Evolutionary conservation across 139 green algal genomes (phyloP).

Genomic region (Chlorella sp.): DNA sequence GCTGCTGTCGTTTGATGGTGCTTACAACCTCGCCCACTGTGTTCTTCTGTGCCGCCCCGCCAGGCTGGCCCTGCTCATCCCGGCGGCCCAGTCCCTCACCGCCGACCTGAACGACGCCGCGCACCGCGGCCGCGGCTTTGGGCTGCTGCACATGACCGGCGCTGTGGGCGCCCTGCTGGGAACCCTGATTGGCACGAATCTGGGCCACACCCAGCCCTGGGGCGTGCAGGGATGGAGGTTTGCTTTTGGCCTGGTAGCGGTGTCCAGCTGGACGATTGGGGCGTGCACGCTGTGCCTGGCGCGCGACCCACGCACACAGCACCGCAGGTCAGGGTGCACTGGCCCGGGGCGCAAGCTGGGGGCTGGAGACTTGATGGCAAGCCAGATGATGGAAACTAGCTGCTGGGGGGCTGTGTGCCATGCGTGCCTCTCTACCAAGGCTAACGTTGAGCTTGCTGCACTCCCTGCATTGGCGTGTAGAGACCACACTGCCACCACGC

Average conservation of each 20-base stretch:
- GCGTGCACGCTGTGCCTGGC: conserved; percentile 7
- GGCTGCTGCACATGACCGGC: conserved; percentile 64
- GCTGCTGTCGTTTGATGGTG: too few species aligned
- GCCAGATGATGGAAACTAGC: too few species aligned
- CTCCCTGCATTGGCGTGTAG: neutral
- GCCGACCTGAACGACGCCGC: conserved; percentile 65
- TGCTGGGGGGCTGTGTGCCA: too few species aligned
- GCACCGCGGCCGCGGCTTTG: conserved; percentile 68
- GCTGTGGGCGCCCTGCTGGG: conserved; percentile 60
- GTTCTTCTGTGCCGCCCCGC: too few species aligned
- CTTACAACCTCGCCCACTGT: too few species aligned
- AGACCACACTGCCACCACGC: neutral
- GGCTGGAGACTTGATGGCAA: too few species aligned
- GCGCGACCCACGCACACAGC: conserved; percentile 15
- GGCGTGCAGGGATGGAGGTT: conserved; percentile 65
- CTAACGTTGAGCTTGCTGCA: too few species aligned
- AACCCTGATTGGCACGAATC: conserved; percentile 64
- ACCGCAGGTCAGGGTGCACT: too few species aligned
- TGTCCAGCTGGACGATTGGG: conserved; percentile 52
- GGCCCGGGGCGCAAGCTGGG: too few species aligned
- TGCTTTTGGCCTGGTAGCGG: conserved; percentile 53
- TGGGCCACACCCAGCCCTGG: conserved; percentile 37
- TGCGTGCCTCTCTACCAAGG: too few species aligned
- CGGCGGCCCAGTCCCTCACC: conserved; percentile 63
- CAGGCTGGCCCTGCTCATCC: conserved; percentile 68